These are phyloP conservation scores for Fraxinus latifolia DNA, from an alignment of 305 asterid genomes.

Conservation along the genomic window DNA sequence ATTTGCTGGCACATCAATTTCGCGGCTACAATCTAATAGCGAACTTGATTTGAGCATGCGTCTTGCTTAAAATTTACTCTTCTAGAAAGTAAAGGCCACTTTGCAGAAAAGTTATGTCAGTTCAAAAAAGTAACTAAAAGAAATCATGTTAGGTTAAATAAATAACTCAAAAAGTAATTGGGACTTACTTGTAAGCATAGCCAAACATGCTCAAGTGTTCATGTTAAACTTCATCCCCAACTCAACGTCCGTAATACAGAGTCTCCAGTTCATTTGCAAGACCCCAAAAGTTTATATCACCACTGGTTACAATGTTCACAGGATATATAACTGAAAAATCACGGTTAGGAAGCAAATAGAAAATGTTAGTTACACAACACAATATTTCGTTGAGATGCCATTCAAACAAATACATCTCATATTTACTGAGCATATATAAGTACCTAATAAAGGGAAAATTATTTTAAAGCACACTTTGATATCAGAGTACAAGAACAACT, in stretches of 20 bases:
- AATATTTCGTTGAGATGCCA: background rate
- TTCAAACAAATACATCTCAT: background rate
- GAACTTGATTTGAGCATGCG: background rate
- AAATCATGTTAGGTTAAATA: background rate
- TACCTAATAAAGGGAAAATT: background rate
- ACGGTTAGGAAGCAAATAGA: conserved; percentile 2
- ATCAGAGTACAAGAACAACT: background rate
- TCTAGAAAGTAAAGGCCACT: background rate
- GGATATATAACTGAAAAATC: background rate
- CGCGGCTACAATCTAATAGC: background rate
- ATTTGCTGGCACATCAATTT: background rate
- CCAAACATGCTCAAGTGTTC: background rate
- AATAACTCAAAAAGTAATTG: background rate
- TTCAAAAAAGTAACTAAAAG: background rate
- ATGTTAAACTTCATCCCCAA: background rate
- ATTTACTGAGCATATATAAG: conserved; percentile 7
- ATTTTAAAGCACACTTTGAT: conserved; percentile 10
- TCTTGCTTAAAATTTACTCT: background rate
- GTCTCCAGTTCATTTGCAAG: background rate
- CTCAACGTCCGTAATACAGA: background rate
- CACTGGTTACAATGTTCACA: background rate
- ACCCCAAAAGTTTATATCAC: conserved; percentile 10
- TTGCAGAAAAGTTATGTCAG: background rate
- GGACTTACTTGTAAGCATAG: background rate
- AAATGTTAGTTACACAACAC: conserved; percentile 11